phyloP scores from a whole-genome alignment of 1,139 yeast species.

The Lodderomyces beijingensis region DNA sequence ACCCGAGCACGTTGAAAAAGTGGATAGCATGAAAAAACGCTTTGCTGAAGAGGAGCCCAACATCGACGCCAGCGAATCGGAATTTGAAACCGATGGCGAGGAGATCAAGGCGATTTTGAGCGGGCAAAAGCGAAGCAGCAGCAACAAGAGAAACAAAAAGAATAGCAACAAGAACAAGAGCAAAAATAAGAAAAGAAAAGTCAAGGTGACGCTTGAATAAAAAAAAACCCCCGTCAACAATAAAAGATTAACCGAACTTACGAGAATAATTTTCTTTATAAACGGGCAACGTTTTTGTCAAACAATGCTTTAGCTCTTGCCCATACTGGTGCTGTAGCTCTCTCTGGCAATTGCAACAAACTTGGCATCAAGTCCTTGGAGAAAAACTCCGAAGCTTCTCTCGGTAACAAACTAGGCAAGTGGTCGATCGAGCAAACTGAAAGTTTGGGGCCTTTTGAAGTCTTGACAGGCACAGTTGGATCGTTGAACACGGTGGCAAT shows the following conservation, averaged over 20 bases:
- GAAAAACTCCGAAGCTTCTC: slow-evolving; percentile 94
- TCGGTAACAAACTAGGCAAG: slow-evolving; percentile 88
- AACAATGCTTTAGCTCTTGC: slow-evolving; percentile 77
- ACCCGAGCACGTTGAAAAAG: slow-evolving; percentile 73
- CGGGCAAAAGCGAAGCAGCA: slow-evolving; percentile 40
- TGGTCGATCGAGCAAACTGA: slow-evolving; percentile 97
- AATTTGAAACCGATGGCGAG: slow-evolving; percentile 60
- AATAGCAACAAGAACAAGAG: slow-evolving; percentile 17
- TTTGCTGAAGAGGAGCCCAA: slow-evolving; percentile 30
- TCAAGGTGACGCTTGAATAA: slow-evolving; percentile 54
- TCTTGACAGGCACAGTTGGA: slow-evolving; percentile 83
- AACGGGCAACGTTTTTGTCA: slow-evolving; percentile 75
- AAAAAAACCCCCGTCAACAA: background rate
- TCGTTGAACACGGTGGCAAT: slow-evolving; percentile 85
- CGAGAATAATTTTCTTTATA: slow-evolving; percentile 17
- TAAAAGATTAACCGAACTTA: too few species aligned
- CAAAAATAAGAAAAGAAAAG: slow-evolving; percentile 37
- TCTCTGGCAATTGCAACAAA: slow-evolving; percentile 73
- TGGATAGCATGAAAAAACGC: slow-evolving; percentile 67
- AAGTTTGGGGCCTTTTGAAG: slow-evolving; percentile 75
- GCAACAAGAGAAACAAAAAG: slow-evolving; percentile 33
- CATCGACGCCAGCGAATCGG: slow-evolving; percentile 51
- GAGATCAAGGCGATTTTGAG: slow-evolving; percentile 44
- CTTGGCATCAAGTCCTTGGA: slow-evolving; percentile 85
- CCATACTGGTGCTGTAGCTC: slow-evolving; percentile 88